phyloP scores from a whole-genome alignment of 257 asterid species.

The Solanum commersonii region DNA sequence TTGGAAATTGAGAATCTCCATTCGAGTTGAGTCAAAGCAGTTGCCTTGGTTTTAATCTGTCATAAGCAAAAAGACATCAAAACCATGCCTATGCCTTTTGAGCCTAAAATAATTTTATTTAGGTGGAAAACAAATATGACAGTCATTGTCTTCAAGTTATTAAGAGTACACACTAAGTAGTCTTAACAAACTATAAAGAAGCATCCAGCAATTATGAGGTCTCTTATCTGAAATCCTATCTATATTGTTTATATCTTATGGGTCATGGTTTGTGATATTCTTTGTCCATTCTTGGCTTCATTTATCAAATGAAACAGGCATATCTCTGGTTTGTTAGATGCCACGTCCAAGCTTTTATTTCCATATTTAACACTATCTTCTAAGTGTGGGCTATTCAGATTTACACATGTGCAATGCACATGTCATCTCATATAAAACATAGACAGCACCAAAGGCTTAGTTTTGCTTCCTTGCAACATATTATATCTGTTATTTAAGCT shows the following conservation, averaged over 20 bases:
- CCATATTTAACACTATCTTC: background rate
- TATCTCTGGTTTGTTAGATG: constrained; percentile 4
- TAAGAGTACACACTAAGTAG: background rate
- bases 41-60: background rate
- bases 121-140: background rate
- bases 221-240: background rate
- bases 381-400: background rate
- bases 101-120: background rate
- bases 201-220: background rate
- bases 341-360: background rate
- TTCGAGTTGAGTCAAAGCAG: background rate
- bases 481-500: constrained; percentile 2
- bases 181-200: background rate
- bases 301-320: background rate
- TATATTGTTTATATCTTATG: background rate
- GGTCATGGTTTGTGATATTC: background rate
- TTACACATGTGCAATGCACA: background rate
- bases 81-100: background rate
- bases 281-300: background rate
- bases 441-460: background rate
- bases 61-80: background rate
- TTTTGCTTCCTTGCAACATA: background rate
- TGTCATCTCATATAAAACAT: constrained; percentile 4
- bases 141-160: background rate
- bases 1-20: background rate